Percentiles rank a stretch among this genome's conserved stretches.
These are phyloP conservation scores for Pugionium dolabratum DNA, from an alignment of 345 rosid genomes.

Conservation along the genomic window DNA sequence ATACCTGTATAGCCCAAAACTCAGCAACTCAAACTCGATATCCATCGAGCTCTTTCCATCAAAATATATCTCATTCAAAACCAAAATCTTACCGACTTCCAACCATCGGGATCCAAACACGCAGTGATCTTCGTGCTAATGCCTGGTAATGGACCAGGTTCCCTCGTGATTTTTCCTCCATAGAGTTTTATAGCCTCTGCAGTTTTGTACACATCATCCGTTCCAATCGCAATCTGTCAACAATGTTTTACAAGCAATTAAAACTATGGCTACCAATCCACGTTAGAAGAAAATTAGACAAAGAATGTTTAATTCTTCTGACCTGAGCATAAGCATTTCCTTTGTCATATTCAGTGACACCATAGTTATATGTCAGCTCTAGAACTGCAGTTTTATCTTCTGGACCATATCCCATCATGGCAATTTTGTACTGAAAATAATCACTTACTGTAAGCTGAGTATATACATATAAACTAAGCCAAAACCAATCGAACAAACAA, in stretches of 20 bases:
- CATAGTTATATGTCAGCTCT: conserved; percentile 93
- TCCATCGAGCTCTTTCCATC: conserved; percentile 7
- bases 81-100: conserved; percentile 99
- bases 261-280: neutral
- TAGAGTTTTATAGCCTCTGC: conserved; percentile 80
- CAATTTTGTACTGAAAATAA: conserved; percentile 72
- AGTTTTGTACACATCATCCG: conserved; percentile 92
- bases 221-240: conserved; percentile 87
- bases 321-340: conserved; percentile 97
- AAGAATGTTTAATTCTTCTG: too few relatives aligned
- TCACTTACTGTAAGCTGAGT: too few relatives aligned
- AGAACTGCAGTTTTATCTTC: conserved; percentile 83
- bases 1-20: conserved; percentile 53
- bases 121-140: conserved; percentile 93
- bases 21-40: conserved; percentile 4
- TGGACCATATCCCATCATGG: conserved; percentile 94
- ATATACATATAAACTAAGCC: neutral
- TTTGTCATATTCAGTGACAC: conserved; percentile 82
- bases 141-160: conserved; percentile 98
- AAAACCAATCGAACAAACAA: neutral
- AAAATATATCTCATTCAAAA: too few relatives aligned
- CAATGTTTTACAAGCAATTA: neutral
- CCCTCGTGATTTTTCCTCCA: conserved; percentile 90
- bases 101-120: conserved; percentile 98
- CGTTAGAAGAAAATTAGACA: neutral